Percentiles rank a stretch among this genome's conserved stretches.
phyloP scores from a whole-genome alignment of 2,329 filamentous ascomycete genomes.

The Colletotrichum eleusines region DNA sequence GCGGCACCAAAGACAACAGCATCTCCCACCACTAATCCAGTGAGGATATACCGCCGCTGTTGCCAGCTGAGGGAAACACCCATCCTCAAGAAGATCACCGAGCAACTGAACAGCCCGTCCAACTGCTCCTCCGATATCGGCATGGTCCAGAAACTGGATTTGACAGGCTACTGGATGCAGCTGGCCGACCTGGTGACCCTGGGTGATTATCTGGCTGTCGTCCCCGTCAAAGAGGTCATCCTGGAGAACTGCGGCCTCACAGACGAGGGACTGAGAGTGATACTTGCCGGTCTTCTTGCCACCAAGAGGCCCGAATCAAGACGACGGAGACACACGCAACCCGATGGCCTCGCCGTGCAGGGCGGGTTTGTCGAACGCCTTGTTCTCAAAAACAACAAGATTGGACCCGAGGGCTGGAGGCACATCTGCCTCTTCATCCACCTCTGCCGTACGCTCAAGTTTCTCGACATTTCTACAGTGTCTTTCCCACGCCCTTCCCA shows the following conservation, averaged over 20 bases:
- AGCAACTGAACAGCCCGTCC: constrained; percentile 82
- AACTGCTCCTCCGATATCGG: constrained; percentile 76
- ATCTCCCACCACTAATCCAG: constrained; percentile 85
- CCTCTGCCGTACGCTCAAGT: constrained; percentile 87
- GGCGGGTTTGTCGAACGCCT: constrained; percentile 87
- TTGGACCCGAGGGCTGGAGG: constrained; percentile 90
- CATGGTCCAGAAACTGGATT: constrained; percentile 84
- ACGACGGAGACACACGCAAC: constrained; percentile 58
- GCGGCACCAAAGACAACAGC: constrained; percentile 68
- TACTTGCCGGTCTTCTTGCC: constrained; percentile 87
- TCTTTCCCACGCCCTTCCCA: constrained; percentile 70
- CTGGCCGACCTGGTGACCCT: constrained; percentile 87
- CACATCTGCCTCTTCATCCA: constrained; percentile 91
- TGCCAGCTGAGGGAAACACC: constrained; percentile 94
- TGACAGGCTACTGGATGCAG: constrained; percentile 87
- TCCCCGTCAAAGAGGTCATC: constrained; percentile 87
- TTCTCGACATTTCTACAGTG: constrained; percentile 87
- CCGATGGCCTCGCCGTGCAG: constrained; percentile 58
- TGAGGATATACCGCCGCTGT: constrained; percentile 92
- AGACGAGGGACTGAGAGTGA: constrained; percentile 87
- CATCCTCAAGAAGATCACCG: constrained; percentile 90
- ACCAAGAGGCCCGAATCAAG: constrained; percentile 75
- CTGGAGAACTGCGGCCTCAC: constrained; percentile 89
- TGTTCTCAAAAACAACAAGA: constrained; percentile 91
- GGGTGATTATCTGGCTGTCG: constrained; percentile 93